Base-by-base conservation (phyloP, 2,329 filamentous ascomycete genomes). In the Colletotrichum scovillei region DNA sequence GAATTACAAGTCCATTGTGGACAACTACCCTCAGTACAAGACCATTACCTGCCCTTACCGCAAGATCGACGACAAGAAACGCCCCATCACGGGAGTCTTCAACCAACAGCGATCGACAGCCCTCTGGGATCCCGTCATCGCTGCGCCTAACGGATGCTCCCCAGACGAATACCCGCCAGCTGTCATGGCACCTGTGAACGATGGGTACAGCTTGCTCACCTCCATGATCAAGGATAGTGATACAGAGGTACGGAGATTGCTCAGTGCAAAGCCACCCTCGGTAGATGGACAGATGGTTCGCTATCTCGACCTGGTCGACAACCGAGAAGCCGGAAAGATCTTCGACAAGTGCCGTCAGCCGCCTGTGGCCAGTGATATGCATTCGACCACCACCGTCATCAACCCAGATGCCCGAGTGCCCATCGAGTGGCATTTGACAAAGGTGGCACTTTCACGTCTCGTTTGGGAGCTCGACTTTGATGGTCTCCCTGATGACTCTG, bases 1-100 rank as follows among this genome's bases (percentile, higher is more conserved):
- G 60, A 63, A 63, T n/a, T 63, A 63, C 60, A 63, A 22, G 42
- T 63, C 60, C 42, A 63, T 63, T n/a, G 60, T 63, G 16, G 26
- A 63, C 24, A 24, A 52, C 19, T 63, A 63, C 26, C 60, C 60
- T 7, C 28, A 63, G 60, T 63, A 63, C 42, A 63, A 63, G 26
- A 63, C 24, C 26, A 49, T 63, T 26, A 63, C 60, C 8, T 63
- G 60, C 42, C 60, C 60, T 16, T 63, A 63, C 60, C 38, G 42
- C 19, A 53, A 53, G 42, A 42, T 63, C 5, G 42, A 52, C 60
- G 12, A 26, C 16, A 63, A 63, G 42, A 63, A 46, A 28, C 60
- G 60, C 12, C 60, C 60, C 2, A 63, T 63, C 42, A 49, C 42
- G 1, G 24, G 19, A 5, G 14, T 16, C 14, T 63, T 63, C 42